phyloP scores from a whole-genome alignment of 2,329 filamentous ascomycete genomes.

The Fusarium begoniae region DNA sequence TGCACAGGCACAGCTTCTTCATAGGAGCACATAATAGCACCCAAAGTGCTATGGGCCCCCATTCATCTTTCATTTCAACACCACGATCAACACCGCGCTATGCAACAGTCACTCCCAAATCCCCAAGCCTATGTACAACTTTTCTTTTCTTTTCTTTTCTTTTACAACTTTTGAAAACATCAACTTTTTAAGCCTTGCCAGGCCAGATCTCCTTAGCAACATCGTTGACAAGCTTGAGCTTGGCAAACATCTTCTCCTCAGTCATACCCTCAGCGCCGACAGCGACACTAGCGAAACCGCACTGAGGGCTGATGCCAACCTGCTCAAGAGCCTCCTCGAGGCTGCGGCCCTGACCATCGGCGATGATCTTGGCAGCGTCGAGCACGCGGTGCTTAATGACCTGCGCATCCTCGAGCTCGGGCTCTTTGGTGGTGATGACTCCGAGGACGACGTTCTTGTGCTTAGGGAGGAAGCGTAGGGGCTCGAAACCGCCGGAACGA shows the following conservation, averaged over 20 bases:
- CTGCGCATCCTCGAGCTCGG: conserved; percentile 63
- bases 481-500: conserved; percentile 69
- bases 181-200: conserved; percentile 11
- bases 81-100: conserved; percentile 29
- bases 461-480: conserved; percentile 65
- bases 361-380: conserved; percentile 71
- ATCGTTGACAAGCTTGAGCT: conserved; percentile 72
- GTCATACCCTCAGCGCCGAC: conserved; percentile 71
- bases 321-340: conserved; percentile 71
- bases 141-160: not conserved
- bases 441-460: conserved; percentile 71
- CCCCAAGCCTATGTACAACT: conserved; percentile 2
- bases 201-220: conserved; percentile 74
- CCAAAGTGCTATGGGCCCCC: not conserved
- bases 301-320: conserved; percentile 75
- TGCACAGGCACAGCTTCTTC: not conserved
- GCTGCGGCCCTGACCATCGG: conserved; percentile 68
- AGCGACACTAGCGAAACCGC: conserved; percentile 75
- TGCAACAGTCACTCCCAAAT: conserved; percentile 3
- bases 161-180: not conserved
- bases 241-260: conserved; percentile 74
- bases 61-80: conserved; percentile 6
- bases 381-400: conserved; percentile 63
- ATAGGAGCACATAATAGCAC: not conserved
- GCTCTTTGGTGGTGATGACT: conserved; percentile 69